Conservation (phyloP, 208 protist species). For the Trypanosoma vivax region DNA sequence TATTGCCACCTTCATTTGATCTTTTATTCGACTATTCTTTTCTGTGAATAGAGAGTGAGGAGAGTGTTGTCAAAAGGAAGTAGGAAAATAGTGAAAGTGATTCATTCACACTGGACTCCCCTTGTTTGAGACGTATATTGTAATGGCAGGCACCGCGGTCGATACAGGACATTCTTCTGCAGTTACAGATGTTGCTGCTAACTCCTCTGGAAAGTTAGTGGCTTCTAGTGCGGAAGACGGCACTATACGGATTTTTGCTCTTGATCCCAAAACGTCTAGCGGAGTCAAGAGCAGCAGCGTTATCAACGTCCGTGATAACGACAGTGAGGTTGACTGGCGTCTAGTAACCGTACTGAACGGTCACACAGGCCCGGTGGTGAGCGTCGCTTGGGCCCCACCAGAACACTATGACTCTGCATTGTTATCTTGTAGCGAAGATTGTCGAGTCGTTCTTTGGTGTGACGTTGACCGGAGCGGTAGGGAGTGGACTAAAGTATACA, state of each 20-base stretch:
- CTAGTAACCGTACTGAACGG: constrained; percentile 13
- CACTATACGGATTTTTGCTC: constrained; percentile 45
- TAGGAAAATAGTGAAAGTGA: background rate
- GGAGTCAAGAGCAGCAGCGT: constrained; percentile 8
- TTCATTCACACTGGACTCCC: background rate
- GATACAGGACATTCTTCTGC: constrained; percentile 63
- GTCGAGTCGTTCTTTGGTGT: constrained; percentile 54
- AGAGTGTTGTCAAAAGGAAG: too few relatives aligned
- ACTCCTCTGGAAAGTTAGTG: constrained; percentile 45
- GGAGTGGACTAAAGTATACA: constrained; percentile 61
- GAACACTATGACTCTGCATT: constrained; percentile 50
- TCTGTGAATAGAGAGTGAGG: too few relatives aligned
- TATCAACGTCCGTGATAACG: constrained; percentile 2
- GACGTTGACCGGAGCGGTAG: constrained; percentile 27
- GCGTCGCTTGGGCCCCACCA: constrained; percentile 72
- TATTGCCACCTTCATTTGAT: too few relatives aligned
- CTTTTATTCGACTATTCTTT: too few relatives aligned
- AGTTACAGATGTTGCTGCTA: constrained; percentile 61
- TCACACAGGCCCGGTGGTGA: constrained; percentile 40
- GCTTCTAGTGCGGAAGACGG: constrained; percentile 69
- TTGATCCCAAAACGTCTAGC: background rate
- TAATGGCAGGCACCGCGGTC: constrained; percentile 27
- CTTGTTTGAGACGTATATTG: background rate
- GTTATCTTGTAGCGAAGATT: constrained; percentile 50
- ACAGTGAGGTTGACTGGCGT: constrained; percentile 2